Conservation (phyloP, 2,329 filamentous ascomycete species). For the Zymoseptoria tritici region DNA sequence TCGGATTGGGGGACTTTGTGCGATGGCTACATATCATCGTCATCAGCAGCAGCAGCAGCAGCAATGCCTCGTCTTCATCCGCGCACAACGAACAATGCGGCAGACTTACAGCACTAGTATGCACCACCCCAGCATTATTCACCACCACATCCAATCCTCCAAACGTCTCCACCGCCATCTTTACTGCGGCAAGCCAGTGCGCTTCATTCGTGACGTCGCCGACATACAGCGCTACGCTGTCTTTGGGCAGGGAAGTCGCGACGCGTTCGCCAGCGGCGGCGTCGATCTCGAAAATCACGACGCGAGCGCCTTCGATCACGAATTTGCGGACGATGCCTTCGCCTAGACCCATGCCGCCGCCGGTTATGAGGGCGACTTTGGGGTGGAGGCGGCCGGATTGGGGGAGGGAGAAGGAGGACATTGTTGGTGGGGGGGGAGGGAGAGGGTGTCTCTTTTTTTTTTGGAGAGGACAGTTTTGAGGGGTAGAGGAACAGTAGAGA, state of each 20-base stretch:
- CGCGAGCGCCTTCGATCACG: constrained; percentile 23
- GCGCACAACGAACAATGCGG: too few relatives aligned
- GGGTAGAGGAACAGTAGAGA: too few relatives aligned
- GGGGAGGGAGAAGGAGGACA: too few relatives aligned
- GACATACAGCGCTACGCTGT: constrained; percentile 4
- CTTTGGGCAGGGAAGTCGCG: constrained; percentile 1
- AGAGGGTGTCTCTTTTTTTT: too few relatives aligned
- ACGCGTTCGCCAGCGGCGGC: constrained; percentile 6
- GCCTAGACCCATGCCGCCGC: constrained; percentile 26
- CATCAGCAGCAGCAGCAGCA: background rate
- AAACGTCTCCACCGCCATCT: constrained; percentile 17
- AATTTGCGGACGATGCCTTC: constrained; percentile 27
- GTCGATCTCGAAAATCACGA: constrained; percentile 25
- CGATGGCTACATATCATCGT: constrained; percentile 17
- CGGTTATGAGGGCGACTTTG: constrained; percentile 24
- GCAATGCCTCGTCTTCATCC: too few relatives aligned
- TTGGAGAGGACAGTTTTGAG: too few relatives aligned
- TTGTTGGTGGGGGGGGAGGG: too few relatives aligned
- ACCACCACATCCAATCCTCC: constrained; percentile 22
- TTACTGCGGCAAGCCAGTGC: constrained; percentile 23
- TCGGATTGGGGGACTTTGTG: constrained; percentile 24
- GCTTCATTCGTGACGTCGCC: constrained; percentile 22
- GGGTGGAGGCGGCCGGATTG: constrained; percentile 3
- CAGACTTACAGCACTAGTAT: constrained; percentile 10
- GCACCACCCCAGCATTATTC: constrained; percentile 23